phyloP scores from a whole-genome alignment of 2,329 filamentous ascomycete species.

The Ophiocordyceps camponoti-rufipedis region DNA sequence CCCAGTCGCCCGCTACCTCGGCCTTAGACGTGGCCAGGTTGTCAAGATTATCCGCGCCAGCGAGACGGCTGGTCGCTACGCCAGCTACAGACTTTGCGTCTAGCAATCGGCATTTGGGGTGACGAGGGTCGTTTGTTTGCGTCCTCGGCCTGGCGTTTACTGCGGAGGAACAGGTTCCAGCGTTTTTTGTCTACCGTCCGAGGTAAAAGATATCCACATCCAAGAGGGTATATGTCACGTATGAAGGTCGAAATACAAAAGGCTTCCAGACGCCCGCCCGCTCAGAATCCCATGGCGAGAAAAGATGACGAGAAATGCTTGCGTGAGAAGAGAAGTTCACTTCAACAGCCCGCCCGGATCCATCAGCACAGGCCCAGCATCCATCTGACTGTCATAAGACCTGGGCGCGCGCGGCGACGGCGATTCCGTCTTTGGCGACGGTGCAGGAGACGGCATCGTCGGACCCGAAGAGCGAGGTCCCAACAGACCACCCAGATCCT shows the following conservation, averaged over 20 bases:
- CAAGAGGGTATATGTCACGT: background rate
- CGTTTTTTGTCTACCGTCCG: no score
- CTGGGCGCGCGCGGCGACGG: background rate
- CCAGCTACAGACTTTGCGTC: constrained; percentile 68
- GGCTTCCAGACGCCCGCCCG: background rate
- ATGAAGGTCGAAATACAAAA: background rate
- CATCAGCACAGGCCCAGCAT: constrained; percentile 14
- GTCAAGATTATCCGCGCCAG: constrained; percentile 96
- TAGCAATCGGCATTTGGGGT: constrained; percentile 11
- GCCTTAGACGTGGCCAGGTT: constrained; percentile 77
- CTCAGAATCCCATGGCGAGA: background rate
- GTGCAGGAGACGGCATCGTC: no score
- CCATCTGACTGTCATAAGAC: constrained; percentile 11
- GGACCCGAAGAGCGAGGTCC: no score
- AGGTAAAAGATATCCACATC: no score
- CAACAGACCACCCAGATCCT: constrained; percentile 32
- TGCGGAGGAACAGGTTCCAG: no score
- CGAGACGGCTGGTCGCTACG: constrained; percentile 91
- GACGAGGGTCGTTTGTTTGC: no score
- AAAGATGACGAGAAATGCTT: background rate
- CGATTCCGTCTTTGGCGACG: background rate
- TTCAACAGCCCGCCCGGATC: constrained; percentile 21
- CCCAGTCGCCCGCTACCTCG: constrained; percentile 82
- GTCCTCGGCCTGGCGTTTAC: no score
- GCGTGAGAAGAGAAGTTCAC: no score